These are phyloP conservation scores for Lentinula boryana DNA, from an alignment of 768 basidiomycete species.

Conservation along the genomic window DNA sequence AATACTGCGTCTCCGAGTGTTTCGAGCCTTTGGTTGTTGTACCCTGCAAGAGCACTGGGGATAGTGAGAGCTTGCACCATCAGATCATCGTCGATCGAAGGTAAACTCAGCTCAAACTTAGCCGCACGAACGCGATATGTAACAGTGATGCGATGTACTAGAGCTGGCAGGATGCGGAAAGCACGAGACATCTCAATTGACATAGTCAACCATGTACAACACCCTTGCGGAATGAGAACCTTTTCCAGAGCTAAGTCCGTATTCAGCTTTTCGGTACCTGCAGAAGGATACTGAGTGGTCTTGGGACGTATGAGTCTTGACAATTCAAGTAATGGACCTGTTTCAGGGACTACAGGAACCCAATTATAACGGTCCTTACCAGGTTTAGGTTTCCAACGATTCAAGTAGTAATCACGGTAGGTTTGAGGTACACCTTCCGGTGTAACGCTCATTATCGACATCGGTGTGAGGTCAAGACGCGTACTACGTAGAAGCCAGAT, in stretches of 20 bases:
- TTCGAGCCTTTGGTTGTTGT: slow-evolving; percentile 82
- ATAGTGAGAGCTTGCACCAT: slow-evolving; percentile 74
- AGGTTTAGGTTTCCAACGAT: slow-evolving; percentile 36
- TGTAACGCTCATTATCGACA: slow-evolving; percentile 41
- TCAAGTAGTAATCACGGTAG: slow-evolving; percentile 54
- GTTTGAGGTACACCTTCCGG: slow-evolving; percentile 40
- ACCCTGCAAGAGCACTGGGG: slow-evolving; percentile 55
- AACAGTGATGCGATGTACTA: slow-evolving; percentile 63
- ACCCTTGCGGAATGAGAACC: slow-evolving; percentile 32
- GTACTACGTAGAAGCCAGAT: slow-evolving; percentile 50
- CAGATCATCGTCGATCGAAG: slow-evolving; percentile 48
- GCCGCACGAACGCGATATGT: slow-evolving; percentile 53
- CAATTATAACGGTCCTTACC: neutral
- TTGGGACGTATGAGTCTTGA: slow-evolving; percentile 34
- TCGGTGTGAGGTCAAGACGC: slow-evolving; percentile 60
- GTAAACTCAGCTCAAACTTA: slow-evolving; percentile 51
- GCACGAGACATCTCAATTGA: slow-evolving; percentile 41
- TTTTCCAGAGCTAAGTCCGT: slow-evolving; percentile 22
- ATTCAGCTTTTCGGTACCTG: slow-evolving; percentile 12
- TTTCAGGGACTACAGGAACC: slow-evolving; percentile 37
- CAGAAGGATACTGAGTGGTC: slow-evolving; percentile 30
- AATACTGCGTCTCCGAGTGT: slow-evolving; percentile 84
- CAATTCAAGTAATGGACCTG: slow-evolving; percentile 62
- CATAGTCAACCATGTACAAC: slow-evolving; percentile 52
- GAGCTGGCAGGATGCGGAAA: slow-evolving; percentile 56